Evolutionary conservation across 225 moss, liverwort and hornwort species (phyloP).

Genomic region (Asterella californica): DNA sequence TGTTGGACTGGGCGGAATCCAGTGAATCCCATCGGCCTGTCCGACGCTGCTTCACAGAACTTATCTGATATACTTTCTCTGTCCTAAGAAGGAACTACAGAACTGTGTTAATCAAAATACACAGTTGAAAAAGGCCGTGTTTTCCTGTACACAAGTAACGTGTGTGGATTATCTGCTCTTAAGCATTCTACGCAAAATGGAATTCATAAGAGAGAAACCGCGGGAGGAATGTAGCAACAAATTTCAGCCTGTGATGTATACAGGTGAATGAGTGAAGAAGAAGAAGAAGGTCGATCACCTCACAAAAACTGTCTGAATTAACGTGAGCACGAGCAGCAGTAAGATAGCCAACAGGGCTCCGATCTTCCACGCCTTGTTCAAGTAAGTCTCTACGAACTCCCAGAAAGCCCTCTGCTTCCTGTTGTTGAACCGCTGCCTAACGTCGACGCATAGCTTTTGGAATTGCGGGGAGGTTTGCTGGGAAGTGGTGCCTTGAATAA

Average conservation of each 20-base stretch:
- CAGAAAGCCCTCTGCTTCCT: slow-evolving; percentile 15
- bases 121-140: neutral
- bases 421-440: slow-evolving; percentile 13
- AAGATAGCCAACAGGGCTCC: neutral
- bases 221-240: neutral
- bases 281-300: neutral
- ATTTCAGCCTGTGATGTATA: neutral
- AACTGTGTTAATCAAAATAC: neutral
- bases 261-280: neutral
- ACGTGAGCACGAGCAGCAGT: slow-evolving; percentile 7
- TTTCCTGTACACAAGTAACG: slow-evolving; percentile 3
- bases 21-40: neutral
- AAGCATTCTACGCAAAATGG: neutral
- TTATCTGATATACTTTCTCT: neutral
- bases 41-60: neutral
- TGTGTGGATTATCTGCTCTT: neutral
- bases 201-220: neutral
- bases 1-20: neutral
- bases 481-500: slow-evolving; percentile 8
- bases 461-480: slow-evolving; percentile 16
- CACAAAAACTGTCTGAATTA: slow-evolving; percentile 12
- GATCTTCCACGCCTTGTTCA: slow-evolving; percentile 25
- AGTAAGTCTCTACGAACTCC: slow-evolving; percentile 25
- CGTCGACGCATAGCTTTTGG: slow-evolving; percentile 5
- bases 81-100: neutral